Base-by-base conservation (phyloP, 176 grass and related monocot species). In the Eragrostis curvula region DNA sequence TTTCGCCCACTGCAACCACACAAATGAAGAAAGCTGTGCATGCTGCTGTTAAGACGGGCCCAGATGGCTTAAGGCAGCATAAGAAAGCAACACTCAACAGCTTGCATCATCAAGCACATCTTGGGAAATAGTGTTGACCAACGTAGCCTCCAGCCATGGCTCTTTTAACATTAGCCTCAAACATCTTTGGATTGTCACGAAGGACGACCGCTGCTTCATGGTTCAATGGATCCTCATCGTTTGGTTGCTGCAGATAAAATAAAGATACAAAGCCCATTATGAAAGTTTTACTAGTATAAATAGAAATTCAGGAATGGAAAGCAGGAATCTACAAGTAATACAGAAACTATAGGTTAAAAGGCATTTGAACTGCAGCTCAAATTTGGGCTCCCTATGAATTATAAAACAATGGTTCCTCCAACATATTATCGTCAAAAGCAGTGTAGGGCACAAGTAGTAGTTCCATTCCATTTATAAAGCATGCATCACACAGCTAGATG, bases 141-240 rank as follows among this genome's bases (percentile, higher is more conserved):
- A 93, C 84, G 24, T 93, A 87, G 29, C 91, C 91, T 74, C 91
- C 91, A 21, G 85, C 65, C 84, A 93, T 93, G 18, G 91, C 91
- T 74, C 91, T 86, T 74, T 43, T 93, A 47, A 90, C 91, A 82
- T 87, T 93, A 29, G 79, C 68, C 61, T 93, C 91, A 57, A 93
- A 93, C 81, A 93, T 51, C 59, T 90, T 93, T 46, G 91, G 91
- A 46, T 93, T 93, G 57, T 90, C 91, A n/a, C 91, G 87, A 29
- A 93, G 88, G 66, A 93, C 91, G 41, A 73, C 87, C 0, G 91
- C 91, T 69, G 91, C 91, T 66, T 93, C 91, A 78, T 87, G 87
- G 83, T 93, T 93, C 91, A 93, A 82, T n/a, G 91, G 91, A 70
- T 93, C 91, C 81, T 93, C 87, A 23, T 93, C 87, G 42, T 90